Base-by-base conservation (phyloP, 1,139 yeast species). In the Yamadazyma spencermartinsiae region DNA sequence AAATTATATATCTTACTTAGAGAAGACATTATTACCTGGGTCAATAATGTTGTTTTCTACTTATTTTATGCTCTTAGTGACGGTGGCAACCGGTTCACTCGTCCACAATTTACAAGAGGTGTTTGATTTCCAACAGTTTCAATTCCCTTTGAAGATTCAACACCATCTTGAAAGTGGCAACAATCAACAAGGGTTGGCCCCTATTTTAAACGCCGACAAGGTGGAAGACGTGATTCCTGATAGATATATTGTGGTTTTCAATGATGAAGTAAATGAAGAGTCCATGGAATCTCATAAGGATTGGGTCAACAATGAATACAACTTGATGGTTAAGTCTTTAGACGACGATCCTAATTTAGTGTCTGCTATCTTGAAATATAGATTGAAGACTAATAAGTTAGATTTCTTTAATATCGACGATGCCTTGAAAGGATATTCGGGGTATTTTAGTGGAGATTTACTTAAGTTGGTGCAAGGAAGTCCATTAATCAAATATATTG, bases 401-500 rank as follows among this genome's bases (percentile, higher is more conserved):
- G 40, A 41, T 56, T 61, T 75, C 24, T 90, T 86, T 66, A 60
- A 74, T 51, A 72, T 88, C 47, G 80, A 77, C 44, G 72, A 68
- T 32, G 49, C 61, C 29, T 56, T 82, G 45, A 60, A 61, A 38
- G 94, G 95, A 43, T 86, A 85, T 64, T 68, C 83, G 37, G 97
- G 96, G 39, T 76, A 70, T 61, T 86, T 89, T 68, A 75, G 84
- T 45, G 82, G 82, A 35, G 79, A 78, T 38, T 80, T 89, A 36
- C 64, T 90, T 41, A 84, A 84, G 36, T 65, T 79, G 52, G 79
- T 92, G 52, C 81, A 90, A 56, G 68, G 72, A 48, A 79, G 79
- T 57, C 89, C 90, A n/a, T 71, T 76, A 41, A 88, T 89, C 41
- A 79, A 80, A 35, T 80, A 79, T 54, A 80, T 89, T 46, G 97